A percentile compares a stretch with the other conserved stretches of the same genome.
These are phyloP conservation scores for Pseudevernia furfuracea DNA, from an alignment of 495 filamentous ascomycete species.

Conservation along the genomic window DNA sequence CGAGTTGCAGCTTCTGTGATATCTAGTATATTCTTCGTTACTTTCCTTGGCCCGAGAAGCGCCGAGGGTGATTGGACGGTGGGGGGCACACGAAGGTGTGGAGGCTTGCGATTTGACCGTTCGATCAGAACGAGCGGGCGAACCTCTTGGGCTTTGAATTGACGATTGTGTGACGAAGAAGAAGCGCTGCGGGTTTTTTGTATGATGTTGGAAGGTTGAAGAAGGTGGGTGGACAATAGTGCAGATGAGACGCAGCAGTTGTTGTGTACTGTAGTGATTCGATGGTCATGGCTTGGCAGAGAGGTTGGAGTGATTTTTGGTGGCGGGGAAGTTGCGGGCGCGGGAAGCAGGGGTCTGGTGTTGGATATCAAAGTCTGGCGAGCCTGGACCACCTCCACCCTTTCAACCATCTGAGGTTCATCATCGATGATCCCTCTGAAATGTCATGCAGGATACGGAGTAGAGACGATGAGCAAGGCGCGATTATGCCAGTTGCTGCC, in stretches of 20 bases:
- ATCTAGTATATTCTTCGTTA: neutral
- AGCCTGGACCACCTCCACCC: too few relatives aligned
- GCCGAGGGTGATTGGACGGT: neutral
- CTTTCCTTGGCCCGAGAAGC: neutral
- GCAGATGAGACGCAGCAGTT: neutral
- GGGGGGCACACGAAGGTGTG: neutral
- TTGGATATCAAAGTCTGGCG: too few relatives aligned
- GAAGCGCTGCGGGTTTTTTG: neutral
- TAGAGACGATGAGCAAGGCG: neutral
- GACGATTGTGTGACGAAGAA: neutral
- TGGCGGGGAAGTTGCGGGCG: conserved; percentile 12
- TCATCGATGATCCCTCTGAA: neutral
- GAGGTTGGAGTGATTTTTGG: conserved; percentile 6
- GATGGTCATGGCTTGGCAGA: conserved; percentile 6
- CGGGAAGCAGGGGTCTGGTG: neutral
- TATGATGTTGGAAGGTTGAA: neutral
- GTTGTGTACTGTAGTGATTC: neutral
- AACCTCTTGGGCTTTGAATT: neutral
- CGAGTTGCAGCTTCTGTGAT: neutral
- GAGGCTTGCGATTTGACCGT: conserved; percentile 11
- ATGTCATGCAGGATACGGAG: neutral
- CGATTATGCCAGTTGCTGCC: neutral
- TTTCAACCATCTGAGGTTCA: too few relatives aligned
- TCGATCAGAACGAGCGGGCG: neutral
- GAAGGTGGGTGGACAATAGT: neutral